Conservation (phyloP, 805 yeast genomes). For the Lachancea thermotolerans region DNA sequence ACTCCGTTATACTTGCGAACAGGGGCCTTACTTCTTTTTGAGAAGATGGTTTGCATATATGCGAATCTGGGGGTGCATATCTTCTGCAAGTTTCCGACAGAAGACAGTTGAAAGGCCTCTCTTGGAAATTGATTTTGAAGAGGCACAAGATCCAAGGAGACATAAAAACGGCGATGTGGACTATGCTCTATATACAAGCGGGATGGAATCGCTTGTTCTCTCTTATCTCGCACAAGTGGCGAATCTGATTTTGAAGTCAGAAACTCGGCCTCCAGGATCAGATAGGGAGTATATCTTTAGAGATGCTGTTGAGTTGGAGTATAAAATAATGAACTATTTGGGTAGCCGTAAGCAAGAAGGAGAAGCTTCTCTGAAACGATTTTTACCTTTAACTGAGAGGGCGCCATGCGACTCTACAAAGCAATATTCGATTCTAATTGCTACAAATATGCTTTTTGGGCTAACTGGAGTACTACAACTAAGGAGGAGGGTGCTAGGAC, state of each 20-base stretch:
- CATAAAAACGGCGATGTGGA: conserved; percentile 19
- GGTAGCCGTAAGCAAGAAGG: conserved; percentile 21
- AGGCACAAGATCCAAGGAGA: neutral
- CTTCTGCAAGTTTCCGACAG: conserved; percentile 37
- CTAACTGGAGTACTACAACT: conserved; percentile 50
- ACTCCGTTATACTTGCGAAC: neutral
- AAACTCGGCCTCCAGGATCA: neutral
- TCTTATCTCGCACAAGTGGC: conserved; percentile 48
- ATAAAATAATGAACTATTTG: conserved; percentile 24
- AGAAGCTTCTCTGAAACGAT: conserved; percentile 10
- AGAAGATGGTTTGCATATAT: conserved; percentile 64
- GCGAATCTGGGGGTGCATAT: conserved; percentile 56
- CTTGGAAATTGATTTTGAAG: conserved; percentile 3
- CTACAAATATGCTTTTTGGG: conserved; percentile 48
- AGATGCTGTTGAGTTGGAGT: conserved; percentile 37
- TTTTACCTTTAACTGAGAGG: neutral
- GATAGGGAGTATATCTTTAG: neutral
- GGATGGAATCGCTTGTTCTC: conserved; percentile 58
- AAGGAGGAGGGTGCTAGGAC: conserved; percentile 48
- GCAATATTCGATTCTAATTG: conserved; percentile 29
- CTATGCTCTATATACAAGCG: conserved; percentile 55
- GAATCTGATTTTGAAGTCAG: conserved; percentile 30
- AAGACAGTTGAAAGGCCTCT: neutral
- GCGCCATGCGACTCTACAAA: neutral
- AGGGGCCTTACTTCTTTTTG: conserved; percentile 38